Percentiles rank a stretch among this genome's conserved stretches.
Conservation (phyloP, 2,329 filamentous ascomycete genomes). For the Neonectria neomacrospora region DNA sequence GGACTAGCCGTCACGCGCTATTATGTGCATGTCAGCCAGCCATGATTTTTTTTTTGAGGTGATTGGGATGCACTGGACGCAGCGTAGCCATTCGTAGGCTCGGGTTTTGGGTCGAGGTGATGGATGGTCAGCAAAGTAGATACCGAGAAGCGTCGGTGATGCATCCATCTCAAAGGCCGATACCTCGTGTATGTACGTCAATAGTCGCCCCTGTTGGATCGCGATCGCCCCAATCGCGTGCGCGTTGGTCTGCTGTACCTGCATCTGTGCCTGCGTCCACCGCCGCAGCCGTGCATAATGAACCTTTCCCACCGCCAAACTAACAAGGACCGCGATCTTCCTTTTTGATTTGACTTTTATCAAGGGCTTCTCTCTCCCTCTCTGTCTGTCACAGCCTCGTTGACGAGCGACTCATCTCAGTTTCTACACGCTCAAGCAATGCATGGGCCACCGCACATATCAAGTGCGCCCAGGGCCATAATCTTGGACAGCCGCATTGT, state of each 20-base stretch:
- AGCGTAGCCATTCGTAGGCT: constrained; percentile 8
- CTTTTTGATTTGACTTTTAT: too few species aligned
- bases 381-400: not conserved
- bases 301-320: not conserved
- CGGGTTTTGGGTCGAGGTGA: not conserved
- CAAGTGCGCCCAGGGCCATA: not conserved
- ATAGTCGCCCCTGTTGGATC: constrained; percentile 10
- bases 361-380: not conserved
- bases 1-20: not conserved
- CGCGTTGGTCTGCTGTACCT: constrained; percentile 14
- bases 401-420: not conserved
- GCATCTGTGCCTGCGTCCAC: constrained; percentile 18
- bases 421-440: not conserved
- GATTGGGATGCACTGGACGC: not conserved
- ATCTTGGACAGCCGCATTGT: not conserved
- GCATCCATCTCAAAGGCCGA: not conserved
- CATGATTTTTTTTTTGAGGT: not conserved
- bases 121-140: not conserved
- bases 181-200: not conserved
- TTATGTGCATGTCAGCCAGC: constrained; percentile 4
- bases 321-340: constrained; percentile 2
- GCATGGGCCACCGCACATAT: constrained; percentile 16
- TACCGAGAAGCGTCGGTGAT: not conserved
- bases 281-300: constrained; percentile 14
- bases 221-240: constrained; percentile 12